Evolutionary conservation across 2,329 filamentous ascomycete species (phyloP).

Genomic region (Trichoderma polysporum): DNA sequence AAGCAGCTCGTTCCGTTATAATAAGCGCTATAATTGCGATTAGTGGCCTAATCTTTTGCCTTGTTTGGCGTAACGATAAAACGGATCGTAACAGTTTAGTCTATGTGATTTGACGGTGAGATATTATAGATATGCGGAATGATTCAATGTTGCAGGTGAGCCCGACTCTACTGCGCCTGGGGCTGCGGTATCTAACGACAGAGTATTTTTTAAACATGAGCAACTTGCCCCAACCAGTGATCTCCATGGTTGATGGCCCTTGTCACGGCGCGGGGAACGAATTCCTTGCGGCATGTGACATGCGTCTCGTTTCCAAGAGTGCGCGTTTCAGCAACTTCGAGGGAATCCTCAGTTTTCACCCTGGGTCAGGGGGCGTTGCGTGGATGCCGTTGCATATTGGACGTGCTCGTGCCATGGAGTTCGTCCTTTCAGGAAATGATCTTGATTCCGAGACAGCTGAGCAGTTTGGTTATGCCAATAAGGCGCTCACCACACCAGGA

Average conservation of each 20-base stretch:
- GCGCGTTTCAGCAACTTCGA: background rate
- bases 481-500: background rate
- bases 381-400: background rate
- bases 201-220: background rate
- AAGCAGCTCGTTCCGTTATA: no score
- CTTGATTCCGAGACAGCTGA: background rate
- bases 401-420: background rate
- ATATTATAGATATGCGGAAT: background rate
- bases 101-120: background rate
- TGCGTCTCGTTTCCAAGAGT: background rate
- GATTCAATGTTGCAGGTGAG: background rate
- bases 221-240: background rate
- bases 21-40: no score
- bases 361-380: background rate
- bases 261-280: background rate
- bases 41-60: no score
- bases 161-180: background rate
- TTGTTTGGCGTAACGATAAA: no score
- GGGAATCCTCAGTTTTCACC: background rate
- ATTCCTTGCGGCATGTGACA: background rate
- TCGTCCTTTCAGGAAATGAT: background rate
- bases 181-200: background rate
- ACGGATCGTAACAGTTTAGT: no score
- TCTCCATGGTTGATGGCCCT: background rate
- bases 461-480: background rate